Evolutionary conservation across 352 stramenopile genomes (phyloP), one percentile per base, ranked within the genome.

Genomic region (Pythium aquatile): DNA sequence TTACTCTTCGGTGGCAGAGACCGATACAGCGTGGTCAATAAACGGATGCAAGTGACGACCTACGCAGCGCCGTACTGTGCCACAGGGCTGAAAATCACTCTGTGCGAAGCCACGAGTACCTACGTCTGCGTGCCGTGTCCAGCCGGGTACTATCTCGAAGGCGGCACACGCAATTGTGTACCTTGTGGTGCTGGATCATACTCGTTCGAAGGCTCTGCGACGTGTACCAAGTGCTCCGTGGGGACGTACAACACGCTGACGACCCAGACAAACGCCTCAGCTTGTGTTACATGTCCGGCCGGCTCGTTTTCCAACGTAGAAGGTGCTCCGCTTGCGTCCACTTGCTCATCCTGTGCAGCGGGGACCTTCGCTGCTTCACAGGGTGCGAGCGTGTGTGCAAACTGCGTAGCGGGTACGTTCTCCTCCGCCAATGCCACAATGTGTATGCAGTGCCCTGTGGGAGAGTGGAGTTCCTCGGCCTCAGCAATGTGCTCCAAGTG

Each of bases 41-140:
- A 77, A 35, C 70, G 78, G 3, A 72, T 90, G 49, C 72, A 87
- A 60, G 62, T 58, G n/a, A 73, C 81, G 9, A 73, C 71, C 14
- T 90, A 88, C 58, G 71, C 66, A 0, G 78, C 81, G 13, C 81
- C 81, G 8, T 88, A 75, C 61, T 90, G 79, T 39, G 53, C 61
- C 1, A 48, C 28, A 0, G 81, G 79, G 0, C 69, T 78, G 17
- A 83, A 79, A 44, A 86, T 90, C 69, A 83, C 78, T 0, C 74
- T 84, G 30, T 90, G 81, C 35, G 61, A 72, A 8, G 56, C 68
- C 11, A 82, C 72, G 0, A 70, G 69, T 65, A 76, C 68, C 35
- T 90, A 90, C 69, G 76, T 87, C 13, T 91, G 84, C 58, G 71
- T 88, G 2, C 78, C 84, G 26, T 93, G 84, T 63, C 69, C 76